Evolutionary conservation across 169 alveolate species (phyloP).

Genomic region (Besnoitia besnoiti): DNA sequence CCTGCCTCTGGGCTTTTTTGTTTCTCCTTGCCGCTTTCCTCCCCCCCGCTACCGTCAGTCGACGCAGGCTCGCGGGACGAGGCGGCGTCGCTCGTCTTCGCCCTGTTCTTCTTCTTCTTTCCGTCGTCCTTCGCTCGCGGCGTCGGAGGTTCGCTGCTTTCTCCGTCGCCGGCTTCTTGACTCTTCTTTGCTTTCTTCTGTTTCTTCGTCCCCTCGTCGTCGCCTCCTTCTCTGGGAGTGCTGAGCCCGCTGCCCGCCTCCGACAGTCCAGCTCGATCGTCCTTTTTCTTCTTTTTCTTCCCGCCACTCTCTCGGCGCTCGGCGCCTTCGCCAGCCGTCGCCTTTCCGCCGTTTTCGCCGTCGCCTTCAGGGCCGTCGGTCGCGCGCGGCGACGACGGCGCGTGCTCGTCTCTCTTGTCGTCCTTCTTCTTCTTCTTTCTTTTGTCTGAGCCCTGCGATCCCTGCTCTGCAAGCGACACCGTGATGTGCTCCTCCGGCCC

Average conservation of each 20-base stretch:
- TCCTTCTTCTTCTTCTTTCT: conserved; percentile 48
- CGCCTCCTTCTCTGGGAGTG: too few relatives aligned
- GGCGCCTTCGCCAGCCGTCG: not conserved
- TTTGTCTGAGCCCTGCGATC: not conserved
- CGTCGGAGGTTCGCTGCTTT: not conserved
- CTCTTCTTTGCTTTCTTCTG: not conserved
- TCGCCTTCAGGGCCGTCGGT: not conserved
- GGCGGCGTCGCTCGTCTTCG: not conserved
- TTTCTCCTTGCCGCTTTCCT: not conserved
- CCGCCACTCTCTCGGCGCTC: conserved; percentile 6
- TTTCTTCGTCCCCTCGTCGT: not conserved
- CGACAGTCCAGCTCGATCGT: too few relatives aligned
- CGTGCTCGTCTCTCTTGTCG: not conserved
- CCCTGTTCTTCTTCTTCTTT: not conserved
- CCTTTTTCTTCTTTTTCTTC: conserved; percentile 22
- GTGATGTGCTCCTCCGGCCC: not conserved
- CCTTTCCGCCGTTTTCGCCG: not conserved
- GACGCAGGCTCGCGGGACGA: too few relatives aligned
- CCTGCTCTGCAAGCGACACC: not conserved
- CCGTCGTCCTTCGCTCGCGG: not conserved
- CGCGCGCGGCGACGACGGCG: not conserved
- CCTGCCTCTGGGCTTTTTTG: too few relatives aligned
- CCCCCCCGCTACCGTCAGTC: not conserved
- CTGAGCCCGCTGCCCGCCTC: too few relatives aligned
- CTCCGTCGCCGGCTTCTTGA: not conserved